These are phyloP conservation scores for Rheum nobile DNA, from an alignment of 148 eudicot genomes.

Conservation along the genomic window DNA sequence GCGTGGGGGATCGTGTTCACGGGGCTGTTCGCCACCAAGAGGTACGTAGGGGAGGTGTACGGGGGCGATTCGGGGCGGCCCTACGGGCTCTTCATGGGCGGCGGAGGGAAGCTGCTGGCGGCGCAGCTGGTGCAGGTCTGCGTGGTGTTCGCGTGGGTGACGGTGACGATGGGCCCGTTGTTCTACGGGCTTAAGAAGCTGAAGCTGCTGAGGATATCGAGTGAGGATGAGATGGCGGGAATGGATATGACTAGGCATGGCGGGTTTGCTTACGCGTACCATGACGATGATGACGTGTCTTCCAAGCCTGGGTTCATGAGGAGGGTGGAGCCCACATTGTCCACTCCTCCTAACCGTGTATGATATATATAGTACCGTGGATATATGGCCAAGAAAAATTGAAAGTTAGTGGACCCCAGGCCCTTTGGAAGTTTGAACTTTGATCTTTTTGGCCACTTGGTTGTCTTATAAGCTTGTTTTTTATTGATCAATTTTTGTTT, in stretches of 20 bases:
- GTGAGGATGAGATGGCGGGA: constrained; percentile 28
- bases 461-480: background rate
- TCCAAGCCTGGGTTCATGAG: background rate
- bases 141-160: constrained; percentile 24
- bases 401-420: background rate
- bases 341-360: constrained; percentile 15
- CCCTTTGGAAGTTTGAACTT: background rate
- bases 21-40: constrained; percentile 27
- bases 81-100: constrained; percentile 28
- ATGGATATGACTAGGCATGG: constrained; percentile 31
- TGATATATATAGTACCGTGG: too few species aligned
- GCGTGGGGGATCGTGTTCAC: constrained; percentile 43
- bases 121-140: constrained; percentile 22
- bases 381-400: background rate
- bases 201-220: constrained; percentile 20
- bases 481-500: background rate
- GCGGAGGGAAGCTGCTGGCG: constrained; percentile 23
- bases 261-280: constrained; percentile 20
- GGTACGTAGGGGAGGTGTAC: constrained; percentile 30
- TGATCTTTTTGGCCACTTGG: background rate
- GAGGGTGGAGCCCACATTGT: constrained; percentile 11
- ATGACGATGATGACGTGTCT: constrained; percentile 11
- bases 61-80: constrained; percentile 17
- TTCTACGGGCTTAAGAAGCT: constrained; percentile 17
- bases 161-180: constrained; percentile 23